These are phyloP conservation scores for Blastobotrys americana DNA, from an alignment of 805 yeast species.

Conservation along the genomic window DNA sequence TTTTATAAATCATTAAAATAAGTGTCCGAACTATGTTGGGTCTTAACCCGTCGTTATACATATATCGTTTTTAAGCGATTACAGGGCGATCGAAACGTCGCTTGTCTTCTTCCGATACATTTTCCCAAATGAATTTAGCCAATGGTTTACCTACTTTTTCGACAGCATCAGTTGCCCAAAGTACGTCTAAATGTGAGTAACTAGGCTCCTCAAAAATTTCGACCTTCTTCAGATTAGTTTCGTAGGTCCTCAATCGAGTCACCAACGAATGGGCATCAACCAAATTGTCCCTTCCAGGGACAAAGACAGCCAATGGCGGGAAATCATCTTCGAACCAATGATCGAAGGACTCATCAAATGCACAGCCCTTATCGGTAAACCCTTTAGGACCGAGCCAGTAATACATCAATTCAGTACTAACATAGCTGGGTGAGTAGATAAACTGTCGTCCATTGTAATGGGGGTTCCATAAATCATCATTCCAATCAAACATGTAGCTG, in stretches of 20 bases:
- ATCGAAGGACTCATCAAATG: conserved; percentile 44
- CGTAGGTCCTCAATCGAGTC: conserved; percentile 56
- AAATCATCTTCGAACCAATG: conserved; percentile 35
- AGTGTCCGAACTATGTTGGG: not conserved
- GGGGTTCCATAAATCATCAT: conserved; percentile 66
- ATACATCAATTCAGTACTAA: conserved; percentile 71
- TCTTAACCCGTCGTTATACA: not conserved
- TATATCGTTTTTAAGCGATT: not conserved
- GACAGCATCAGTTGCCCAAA: conserved; percentile 81
- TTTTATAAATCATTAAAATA: too few relatives aligned
- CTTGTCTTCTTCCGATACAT: conserved; percentile 9
- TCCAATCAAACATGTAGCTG: conserved; percentile 83
- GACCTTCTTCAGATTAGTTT: conserved; percentile 28
- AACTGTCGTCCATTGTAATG: conserved; percentile 65
- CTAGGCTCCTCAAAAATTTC: conserved; percentile 42
- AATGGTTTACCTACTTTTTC: conserved; percentile 52
- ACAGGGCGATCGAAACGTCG: not conserved
- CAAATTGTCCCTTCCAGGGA: conserved; percentile 66
- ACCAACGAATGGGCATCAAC: conserved; percentile 69
- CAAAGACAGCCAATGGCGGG: conserved; percentile 58
- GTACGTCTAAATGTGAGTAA: conserved; percentile 83
- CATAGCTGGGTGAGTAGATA: conserved; percentile 76
- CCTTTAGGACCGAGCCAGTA: conserved; percentile 78
- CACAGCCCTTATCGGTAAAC: conserved; percentile 44
- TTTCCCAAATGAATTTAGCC: conserved; percentile 24